Base-by-base conservation (phyloP, 306 rosid species). In the Quercus rubra region DNA sequence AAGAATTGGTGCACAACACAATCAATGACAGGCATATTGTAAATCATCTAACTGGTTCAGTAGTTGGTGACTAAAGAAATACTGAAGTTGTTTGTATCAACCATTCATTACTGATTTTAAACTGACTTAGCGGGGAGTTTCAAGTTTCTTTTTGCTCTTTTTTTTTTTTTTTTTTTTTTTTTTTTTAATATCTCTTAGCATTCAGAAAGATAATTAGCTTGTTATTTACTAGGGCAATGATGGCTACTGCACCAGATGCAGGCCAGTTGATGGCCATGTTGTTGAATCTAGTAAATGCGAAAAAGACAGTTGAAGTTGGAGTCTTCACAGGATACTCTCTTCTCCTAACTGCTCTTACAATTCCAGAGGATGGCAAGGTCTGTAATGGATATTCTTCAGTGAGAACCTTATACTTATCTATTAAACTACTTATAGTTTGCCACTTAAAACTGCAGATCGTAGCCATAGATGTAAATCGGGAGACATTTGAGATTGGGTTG, bases 261-360 rank as follows among this genome's bases (percentile, higher is more conserved):
- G 84, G 81, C 27, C 87, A 80, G 30, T 51, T 84, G 13, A 21
- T 79, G 75, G 76, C 79, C 66, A 84, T 79, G 83, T 41, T 83
- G 28, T 80, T 84, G 81, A 58, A 59, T 15, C 54, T 84, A 9
- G 76, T 80, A 1, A 46, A 76, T 73, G 81, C 88, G 1, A 85
- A 75, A 51, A 85, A 70, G 52, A 88, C 92, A 0, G 82, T 91
- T 78, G 90, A 88, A 86, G 75, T 88, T 6, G 94, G 92, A 68
- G 92, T 87, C 4, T 87, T 88, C 70, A 86, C 92, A 18, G 89
- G 94, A 70, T 91, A 91, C 77, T 88, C 93, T 73, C 91, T 88
- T 83, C 97, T 91, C 77, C 91, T 88, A 76, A 89, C 97, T 0
- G 97, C 92, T 71, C 92, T 89, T 74, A 41, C 78, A 63, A 83